Evolutionary conservation across 176 grass and related monocot species (phyloP), one percentile per base, ranked within the genome.

Genomic region (Tuctoria greenei): DNA sequence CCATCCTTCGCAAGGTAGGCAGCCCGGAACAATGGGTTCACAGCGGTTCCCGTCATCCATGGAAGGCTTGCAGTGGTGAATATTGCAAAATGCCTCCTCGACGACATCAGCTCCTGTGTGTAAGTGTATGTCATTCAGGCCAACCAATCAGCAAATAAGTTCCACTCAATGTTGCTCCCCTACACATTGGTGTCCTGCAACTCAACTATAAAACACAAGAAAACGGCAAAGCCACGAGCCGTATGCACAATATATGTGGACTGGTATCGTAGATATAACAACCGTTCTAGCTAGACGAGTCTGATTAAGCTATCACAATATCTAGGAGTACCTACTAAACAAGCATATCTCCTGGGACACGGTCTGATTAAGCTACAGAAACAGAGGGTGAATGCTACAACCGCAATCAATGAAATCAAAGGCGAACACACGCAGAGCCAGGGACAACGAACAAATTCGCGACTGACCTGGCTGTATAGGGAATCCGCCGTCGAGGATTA

Each of bases 41-140:
- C 86, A 64, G 91, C 74, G 6, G 89, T 99, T 31, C 95, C 95
- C 7, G 91, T 99, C 95, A 95, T 90, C 95, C 95, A 99, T 75
- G 95, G 91, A 41, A 99, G 95, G 66, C 89, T 99, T 0, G 95
- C 91, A 0, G 91, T 99, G 79, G 95, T 99, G 83, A 99, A 99
- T 76, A 99, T 82, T 13, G 85, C 91, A 58, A 99, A 83, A 83
- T 79, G 91, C 50, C 88, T 90, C 54, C 64, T 88, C 16, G 74
- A 37, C 20, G 86, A 89, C 89, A 92, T 92, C 38, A 52, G 40
- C 1, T 5, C 0, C 4, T 54, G 51, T 20, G 5, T 21, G 6
- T 6, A 69, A 69, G 42, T 5, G 25, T 38, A n/a, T 62, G 11
- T 55, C 11, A n/a, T n/a, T n/a, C n/a, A 64, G 37, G 1, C 4